These are phyloP conservation scores for Moricandia arvensis DNA, from an alignment of 345 rosid genomes.

Conservation along the genomic window DNA sequence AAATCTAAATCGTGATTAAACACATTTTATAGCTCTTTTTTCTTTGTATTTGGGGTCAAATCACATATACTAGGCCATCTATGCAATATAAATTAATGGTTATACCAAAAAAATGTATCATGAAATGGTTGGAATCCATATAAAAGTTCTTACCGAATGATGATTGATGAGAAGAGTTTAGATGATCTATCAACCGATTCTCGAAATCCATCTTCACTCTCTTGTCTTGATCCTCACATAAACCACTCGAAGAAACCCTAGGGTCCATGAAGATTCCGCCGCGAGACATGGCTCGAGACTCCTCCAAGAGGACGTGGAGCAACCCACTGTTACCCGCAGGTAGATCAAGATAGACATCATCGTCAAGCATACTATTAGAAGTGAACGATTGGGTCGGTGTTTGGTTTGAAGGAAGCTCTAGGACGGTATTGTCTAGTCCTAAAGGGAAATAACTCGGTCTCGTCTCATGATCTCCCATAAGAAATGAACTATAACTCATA, in stretches of 20 bases:
- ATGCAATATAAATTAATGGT: background rate
- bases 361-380: constrained; percentile 18
- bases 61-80: background rate
- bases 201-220: constrained; percentile 23
- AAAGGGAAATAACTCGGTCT: constrained; percentile 25
- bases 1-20: background rate
- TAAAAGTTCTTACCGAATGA: constrained; percentile 46
- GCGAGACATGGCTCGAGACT: constrained; percentile 44
- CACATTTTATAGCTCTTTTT: background rate
- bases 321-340: constrained; percentile 45
- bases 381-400: constrained; percentile 27
- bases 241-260: constrained; percentile 15
- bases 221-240: constrained; percentile 11
- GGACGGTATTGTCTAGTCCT: constrained; percentile 27
- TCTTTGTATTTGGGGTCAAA: background rate
- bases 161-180: constrained; percentile 43
- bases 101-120: background rate
- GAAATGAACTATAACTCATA: constrained; percentile 52
- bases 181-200: constrained; percentile 35
- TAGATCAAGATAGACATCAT: constrained; percentile 8
- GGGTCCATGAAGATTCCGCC: constrained; percentile 23
- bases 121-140: background rate
- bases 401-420: constrained; percentile 61
- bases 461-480: constrained; percentile 41
- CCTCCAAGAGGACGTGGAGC: constrained; percentile 56